Percentiles rank a stretch among this genome's conserved stretches.
These are phyloP conservation scores for Crepidotus sp. DNA, from an alignment of 1,284 basidiomycete species.

Conservation along the genomic window DNA sequence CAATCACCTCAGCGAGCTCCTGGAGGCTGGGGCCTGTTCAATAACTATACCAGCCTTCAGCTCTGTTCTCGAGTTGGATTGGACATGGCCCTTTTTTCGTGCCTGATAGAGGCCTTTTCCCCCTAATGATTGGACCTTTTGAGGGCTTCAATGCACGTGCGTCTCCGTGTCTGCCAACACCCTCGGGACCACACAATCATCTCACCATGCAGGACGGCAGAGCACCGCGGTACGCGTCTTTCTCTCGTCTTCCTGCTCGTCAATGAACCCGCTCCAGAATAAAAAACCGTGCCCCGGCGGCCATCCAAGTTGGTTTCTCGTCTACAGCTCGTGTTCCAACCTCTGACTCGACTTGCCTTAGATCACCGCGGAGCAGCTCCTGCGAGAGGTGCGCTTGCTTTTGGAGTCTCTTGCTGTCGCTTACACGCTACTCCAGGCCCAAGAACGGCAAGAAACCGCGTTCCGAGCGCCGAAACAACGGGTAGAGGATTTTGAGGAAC, in stretches of 20 bases:
- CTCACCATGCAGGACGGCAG: constrained; percentile 42
- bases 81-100: no score
- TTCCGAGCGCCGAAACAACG: constrained; percentile 90
- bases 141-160: no score
- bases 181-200: neutral
- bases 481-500: constrained; percentile 95
- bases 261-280: constrained; percentile 42
- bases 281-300: constrained; percentile 90
- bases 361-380: constrained; percentile 96
- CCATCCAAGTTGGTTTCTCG: constrained; percentile 58
- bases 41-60: no score
- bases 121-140: no score
- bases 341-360: constrained; percentile 27
- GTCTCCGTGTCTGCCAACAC: neutral
- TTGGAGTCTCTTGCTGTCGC: neutral
- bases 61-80: no score
- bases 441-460: constrained; percentile 91
- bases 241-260: neutral
- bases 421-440: constrained; percentile 46
- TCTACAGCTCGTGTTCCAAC: constrained; percentile 8
- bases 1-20: no score
- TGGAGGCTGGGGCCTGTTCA: no score
- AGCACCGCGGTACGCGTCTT: constrained; percentile 34
- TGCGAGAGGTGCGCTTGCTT: constrained; percentile 66
- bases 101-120: no score